Evolutionary conservation across 2,329 filamentous ascomycete genomes (phyloP).

Genomic region (Aspergillus amoenus): DNA sequence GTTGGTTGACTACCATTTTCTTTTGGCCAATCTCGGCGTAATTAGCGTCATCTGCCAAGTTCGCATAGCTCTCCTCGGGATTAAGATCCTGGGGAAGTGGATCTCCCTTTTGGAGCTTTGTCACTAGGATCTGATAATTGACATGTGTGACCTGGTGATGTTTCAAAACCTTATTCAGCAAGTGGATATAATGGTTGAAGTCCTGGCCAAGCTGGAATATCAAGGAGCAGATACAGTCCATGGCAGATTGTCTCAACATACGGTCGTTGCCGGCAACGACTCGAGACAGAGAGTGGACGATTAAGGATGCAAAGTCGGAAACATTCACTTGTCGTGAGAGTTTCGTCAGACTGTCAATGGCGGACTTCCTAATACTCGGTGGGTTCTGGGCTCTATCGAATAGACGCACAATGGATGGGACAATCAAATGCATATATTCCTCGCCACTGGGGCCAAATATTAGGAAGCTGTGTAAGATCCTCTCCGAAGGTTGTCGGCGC

Average conservation of each 20-base stretch:
- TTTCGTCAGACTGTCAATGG: conserved; percentile 92
- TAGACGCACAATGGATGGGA: conserved; percentile 89
- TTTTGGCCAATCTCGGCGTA: conserved; percentile 84
- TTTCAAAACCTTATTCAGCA: conserved; percentile 82
- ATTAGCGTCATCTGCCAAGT: conserved; percentile 74
- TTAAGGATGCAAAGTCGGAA: conserved; percentile 93
- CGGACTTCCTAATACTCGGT: conserved; percentile 74
- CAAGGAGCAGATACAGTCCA: conserved; percentile 91
- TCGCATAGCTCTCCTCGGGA: conserved; percentile 76
- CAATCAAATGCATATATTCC: conserved; percentile 99
- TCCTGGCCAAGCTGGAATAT: conserved; percentile 96
- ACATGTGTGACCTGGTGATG: conserved; percentile 79
- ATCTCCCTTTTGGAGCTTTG: conserved; percentile 91
- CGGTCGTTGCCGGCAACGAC: conserved; percentile 74
- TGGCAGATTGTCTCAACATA: conserved; percentile 72
- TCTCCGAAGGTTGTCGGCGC: conserved; percentile 79
- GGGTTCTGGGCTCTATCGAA: conserved; percentile 89
- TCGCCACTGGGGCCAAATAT: conserved; percentile 95
- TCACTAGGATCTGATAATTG: conserved; percentile 89
- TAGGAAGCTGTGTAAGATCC: conserved; percentile 89
- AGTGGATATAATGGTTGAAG: conserved; percentile 89
- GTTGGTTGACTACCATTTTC: conserved; percentile 95
- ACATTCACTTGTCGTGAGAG: conserved; percentile 95
- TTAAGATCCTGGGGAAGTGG: conserved; percentile 92
- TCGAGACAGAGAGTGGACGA: conserved; percentile 88